Conservation (phyloP, 495 filamentous ascomycete species). For the Penicillium argentinense region DNA sequence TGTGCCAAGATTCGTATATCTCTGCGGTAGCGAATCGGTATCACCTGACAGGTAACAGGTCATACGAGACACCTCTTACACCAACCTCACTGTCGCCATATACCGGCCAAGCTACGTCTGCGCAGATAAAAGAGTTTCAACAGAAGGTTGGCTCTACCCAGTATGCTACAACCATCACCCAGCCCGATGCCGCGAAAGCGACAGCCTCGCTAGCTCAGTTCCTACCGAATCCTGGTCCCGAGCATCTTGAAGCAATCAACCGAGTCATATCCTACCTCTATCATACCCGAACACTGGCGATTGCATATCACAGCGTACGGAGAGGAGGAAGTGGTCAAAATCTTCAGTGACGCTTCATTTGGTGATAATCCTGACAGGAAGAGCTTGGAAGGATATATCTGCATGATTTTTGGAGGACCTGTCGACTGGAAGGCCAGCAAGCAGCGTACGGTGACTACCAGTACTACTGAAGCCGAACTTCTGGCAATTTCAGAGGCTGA, state of each 20-base stretch:
- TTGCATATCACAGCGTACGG: neutral
- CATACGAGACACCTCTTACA: neutral
- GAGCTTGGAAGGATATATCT: neutral
- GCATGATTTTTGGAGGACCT: neutral
- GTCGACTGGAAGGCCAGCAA: neutral
- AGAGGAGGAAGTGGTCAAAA: neutral
- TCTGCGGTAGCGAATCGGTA: conserved; percentile 8
- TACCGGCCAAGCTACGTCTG: neutral
- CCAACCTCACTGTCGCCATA: neutral
- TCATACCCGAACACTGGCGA: neutral
- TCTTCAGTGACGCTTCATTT: neutral
- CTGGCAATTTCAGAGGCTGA: conserved; percentile 24
- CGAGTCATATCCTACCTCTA: neutral
- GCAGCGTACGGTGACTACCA: neutral
- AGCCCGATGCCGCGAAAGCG: conserved; percentile 16
- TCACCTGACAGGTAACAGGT: conserved; percentile 1
- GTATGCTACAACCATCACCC: conserved; percentile 19
- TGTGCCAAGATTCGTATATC: conserved; percentile 18
- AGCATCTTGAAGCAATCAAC: neutral
- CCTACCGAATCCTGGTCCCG: conserved; percentile 13
- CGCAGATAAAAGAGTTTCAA: conserved; percentile 17
- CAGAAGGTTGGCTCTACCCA: conserved; percentile 19
- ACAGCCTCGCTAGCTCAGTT: conserved; percentile 3
- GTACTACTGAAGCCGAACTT: conserved; percentile 29
- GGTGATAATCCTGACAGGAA: neutral